phyloP scores from a whole-genome alignment of 129 eudicot genomes.

The Centaurea solstitialis region DNA sequence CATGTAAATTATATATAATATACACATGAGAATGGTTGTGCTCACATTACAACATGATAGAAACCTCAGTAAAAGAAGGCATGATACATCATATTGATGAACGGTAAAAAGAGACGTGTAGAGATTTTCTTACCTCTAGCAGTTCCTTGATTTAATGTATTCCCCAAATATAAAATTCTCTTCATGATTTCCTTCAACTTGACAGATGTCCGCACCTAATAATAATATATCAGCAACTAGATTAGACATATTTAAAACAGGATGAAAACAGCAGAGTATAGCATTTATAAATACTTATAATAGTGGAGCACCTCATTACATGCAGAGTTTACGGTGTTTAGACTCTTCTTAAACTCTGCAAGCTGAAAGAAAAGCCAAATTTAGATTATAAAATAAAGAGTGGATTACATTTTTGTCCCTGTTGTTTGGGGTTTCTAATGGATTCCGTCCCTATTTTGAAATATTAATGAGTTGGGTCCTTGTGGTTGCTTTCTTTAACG shows the following conservation, averaged over 20 bases:
- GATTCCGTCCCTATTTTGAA: background rate
- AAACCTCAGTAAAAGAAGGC: background rate
- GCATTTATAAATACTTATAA: background rate
- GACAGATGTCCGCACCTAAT: constrained; percentile 72
- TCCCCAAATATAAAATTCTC: constrained; percentile 70
- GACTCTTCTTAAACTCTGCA: constrained; percentile 70
- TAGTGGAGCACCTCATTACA: constrained; percentile 72
- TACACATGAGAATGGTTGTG: background rate
- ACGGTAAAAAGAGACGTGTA: background rate
- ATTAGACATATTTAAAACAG: constrained; percentile 10
- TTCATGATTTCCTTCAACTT: constrained; percentile 86
- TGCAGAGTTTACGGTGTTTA: constrained; percentile 62
- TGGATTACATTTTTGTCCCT: background rate
- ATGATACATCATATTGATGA: background rate
- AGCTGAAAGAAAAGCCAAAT: constrained; percentile 44
- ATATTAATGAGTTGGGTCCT: background rate
- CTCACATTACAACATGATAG: background rate
- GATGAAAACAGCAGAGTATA: background rate
- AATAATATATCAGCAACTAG: constrained; percentile 37
- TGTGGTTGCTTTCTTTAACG: background rate
- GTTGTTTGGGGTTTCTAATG: background rate
- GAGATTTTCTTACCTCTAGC: constrained; percentile 67
- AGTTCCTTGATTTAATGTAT: constrained; percentile 85
- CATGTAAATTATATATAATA: background rate
- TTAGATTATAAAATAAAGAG: constrained; percentile 4